Evolutionary conservation across 805 yeast genomes (phyloP), one percentile per base, ranked within the genome.

Genomic region (Zygosaccharomyces lentus): DNA sequence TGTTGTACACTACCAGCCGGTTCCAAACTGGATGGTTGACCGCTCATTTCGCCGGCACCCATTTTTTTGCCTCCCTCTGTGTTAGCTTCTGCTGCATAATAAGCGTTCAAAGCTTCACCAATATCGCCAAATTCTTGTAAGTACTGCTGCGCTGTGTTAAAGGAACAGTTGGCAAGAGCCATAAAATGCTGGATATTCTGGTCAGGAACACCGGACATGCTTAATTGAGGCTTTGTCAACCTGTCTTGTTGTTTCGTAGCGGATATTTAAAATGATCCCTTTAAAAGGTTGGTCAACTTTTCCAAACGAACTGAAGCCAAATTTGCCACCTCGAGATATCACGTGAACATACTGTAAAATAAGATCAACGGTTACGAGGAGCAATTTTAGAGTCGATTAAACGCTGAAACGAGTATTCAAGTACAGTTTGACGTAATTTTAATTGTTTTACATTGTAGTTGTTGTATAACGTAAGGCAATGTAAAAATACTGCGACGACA

Each of bases 141-240:
- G 43, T 65, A 72, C 46, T 65, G 65, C 34, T 54, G 56, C 13
- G 77, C 77, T 26, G 64, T 64, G 12, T 62, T 55, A n/a, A 55
- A 55, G 2, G 73, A 61, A 13, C 71, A 61, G 34, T 65, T 66
- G 32, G 76, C 67, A 46, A 72, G 55, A 30, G 67, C 65, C 53
- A 66, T 57, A 50, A 72, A 71, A 47, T 67, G 64, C 31, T 62
- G 56, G 46, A 55, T 64, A 31, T 54, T 54, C 34, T 55, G 64
- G 53, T 55, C 55, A n/a, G 59, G 45, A 47, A 49, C 45, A 27
- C 43, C 46, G n/a, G 50, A 37, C 54, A 51, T 51, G 25, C 17
- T 37, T 25, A 17, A 19, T 16, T 30, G 30, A 25, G 32, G 32
- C 32, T 29, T 29, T 29, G 15, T 7, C 32, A 8, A 29, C n/a